Base-by-base conservation (phyloP, 2,329 filamentous ascomycete genomes). In the Escovopsis weberi region DNA sequence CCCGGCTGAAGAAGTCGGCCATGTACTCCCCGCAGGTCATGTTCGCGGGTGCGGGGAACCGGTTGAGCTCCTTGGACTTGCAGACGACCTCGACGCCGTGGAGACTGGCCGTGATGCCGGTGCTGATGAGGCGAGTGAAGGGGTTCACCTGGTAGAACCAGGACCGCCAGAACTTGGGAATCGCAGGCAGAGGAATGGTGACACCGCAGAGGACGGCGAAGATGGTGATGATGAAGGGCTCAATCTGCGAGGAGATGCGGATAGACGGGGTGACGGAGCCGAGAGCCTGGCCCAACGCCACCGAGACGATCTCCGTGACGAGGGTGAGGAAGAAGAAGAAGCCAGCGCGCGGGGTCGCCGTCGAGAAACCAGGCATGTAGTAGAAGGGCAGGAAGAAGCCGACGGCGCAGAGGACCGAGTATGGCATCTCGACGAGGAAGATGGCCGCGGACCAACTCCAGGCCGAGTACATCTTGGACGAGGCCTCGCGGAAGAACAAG, bases 161-260 rank as follows among this genome's bases (percentile, higher is more conserved):
- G 1, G 73, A 69, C 32, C 80, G 73, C 82, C 83, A 91, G 64
- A 87, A 87, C 2, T 63, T 66, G 2, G 84, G 81, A 63, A 93
- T 93, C 59, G 84, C 78, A 0, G 80, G 74, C 36, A 79, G 75
- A 0, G 86, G 82, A 40, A 93, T 84, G 0, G 84, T 82, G 47
- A 94, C 86, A 60, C 86, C 86, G 54, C 85, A 93, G 75, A 94
- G 93, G 23, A 93, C 72, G 1, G 82, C 74, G 55, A 93, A 89
- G 45, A 81, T 78, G 58, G 91, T 84, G 60, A 87, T 80, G 57
- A 91, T 66, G 57, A 88, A 84, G 1, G 87, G 86, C 52, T 93
- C 87, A 50, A 85, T 72, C 50, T 89, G 77, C 12, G 81, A 78
- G 0, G 83, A 79, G 52, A 93, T 84, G 61, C 86, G 86, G 2